Percentiles rank a stretch among this genome's conserved stretches.
phyloP scores from a whole-genome alignment of 2,329 filamentous ascomycete genomes.

The Macrophomina phaseolina region DNA sequence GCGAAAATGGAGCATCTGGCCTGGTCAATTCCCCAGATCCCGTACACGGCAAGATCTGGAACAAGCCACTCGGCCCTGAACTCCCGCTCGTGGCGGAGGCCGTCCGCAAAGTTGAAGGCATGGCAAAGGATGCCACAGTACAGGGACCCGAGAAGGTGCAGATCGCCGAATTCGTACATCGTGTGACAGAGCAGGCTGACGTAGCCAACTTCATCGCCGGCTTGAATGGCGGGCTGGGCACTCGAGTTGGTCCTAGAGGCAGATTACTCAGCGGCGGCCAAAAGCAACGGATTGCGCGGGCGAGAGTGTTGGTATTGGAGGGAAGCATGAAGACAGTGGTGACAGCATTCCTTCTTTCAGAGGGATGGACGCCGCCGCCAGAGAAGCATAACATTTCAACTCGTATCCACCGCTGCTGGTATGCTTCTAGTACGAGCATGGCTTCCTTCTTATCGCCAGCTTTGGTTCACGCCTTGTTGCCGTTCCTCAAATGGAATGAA shows the following conservation, averaged over 20 bases:
- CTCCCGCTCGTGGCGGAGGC: constrained; percentile 59
- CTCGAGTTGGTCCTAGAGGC: constrained; percentile 59
- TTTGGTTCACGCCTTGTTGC: constrained; percentile 68
- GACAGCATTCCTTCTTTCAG: constrained; percentile 60
- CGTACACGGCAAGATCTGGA: constrained; percentile 48
- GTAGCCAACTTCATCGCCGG: constrained; percentile 61
- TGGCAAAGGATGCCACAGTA: constrained; percentile 51
- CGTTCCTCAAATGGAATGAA: constrained; percentile 58
- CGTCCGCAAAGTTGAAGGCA: constrained; percentile 52
- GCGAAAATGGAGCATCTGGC: constrained; percentile 60
- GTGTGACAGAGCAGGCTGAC: constrained; percentile 64
- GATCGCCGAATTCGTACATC: constrained; percentile 57
- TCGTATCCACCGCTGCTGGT: constrained; percentile 70
- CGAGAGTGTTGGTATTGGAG: constrained; percentile 55
- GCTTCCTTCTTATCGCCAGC: constrained; percentile 66
- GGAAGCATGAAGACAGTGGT: constrained; percentile 46
- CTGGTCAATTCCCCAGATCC: constrained; percentile 49
- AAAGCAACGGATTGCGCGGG: constrained; percentile 65
- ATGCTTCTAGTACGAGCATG: constrained; percentile 63
- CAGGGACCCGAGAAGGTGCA: constrained; percentile 55
- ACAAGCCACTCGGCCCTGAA: constrained; percentile 55
- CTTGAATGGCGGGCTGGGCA: constrained; percentile 56
- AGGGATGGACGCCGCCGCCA: constrained; percentile 62
- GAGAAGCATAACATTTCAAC: constrained; percentile 63
- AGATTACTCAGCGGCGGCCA: constrained; percentile 63